phyloP scores from a whole-genome alignment of 495 filamentous ascomycete species.

The Penicillium odoratum region DNA sequence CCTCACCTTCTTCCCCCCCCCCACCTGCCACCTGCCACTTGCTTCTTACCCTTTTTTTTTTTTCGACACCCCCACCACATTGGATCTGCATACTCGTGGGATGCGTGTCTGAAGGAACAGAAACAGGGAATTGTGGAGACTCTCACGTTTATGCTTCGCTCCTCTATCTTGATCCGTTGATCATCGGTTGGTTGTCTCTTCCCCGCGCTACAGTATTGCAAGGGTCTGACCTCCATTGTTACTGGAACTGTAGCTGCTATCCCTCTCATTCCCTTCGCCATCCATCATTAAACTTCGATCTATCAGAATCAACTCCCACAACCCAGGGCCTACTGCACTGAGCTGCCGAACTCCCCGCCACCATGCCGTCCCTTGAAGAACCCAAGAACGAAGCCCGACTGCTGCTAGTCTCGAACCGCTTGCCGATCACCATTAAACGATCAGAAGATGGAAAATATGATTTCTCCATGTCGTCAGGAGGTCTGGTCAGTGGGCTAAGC shows the following conservation, averaged over 20 bases:
- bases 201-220: constrained; percentile 10
- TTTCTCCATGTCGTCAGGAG: constrained; percentile 94
- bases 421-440: constrained; percentile 93
- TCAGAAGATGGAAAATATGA: constrained; percentile 79
- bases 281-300: neutral
- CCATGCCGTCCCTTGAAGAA: constrained; percentile 39
- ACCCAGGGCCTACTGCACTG: neutral
- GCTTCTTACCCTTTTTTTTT: constrained; percentile 1
- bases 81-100: neutral
- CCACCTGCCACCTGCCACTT: constrained; percentile 1
- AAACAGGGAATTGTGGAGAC: neutral
- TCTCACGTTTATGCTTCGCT: neutral
- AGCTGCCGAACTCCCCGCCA: constrained; percentile 8
- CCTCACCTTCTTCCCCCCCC: constrained; percentile 8
- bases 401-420: constrained; percentile 87
- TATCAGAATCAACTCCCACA: neutral
- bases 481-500: constrained; percentile 85
- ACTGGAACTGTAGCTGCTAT: neutral
- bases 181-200: constrained; percentile 10
- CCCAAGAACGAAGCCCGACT: constrained; percentile 49
- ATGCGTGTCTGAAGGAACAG: neutral
- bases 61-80: neutral
- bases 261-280: neutral
- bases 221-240: constrained; percentile 15
- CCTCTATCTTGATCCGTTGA: constrained; percentile 4